phyloP scores from a whole-genome alignment of 2,329 filamentous ascomycete genomes.

The Diaporthe helianthi region DNA sequence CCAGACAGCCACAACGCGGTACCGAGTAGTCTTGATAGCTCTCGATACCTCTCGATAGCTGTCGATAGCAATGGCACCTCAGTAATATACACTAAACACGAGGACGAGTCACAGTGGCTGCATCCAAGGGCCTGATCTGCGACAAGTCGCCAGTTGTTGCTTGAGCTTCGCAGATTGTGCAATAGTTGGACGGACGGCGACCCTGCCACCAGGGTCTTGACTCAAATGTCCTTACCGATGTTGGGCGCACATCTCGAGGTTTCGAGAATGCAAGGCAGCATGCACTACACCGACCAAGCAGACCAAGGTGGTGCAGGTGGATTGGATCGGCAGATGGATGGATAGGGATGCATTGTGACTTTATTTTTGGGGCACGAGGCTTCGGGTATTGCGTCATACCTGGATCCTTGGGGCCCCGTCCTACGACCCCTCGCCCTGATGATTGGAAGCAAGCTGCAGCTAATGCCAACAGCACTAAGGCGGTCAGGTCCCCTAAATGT shows the following conservation, averaged over 20 bases:
- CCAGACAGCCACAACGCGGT: background rate
- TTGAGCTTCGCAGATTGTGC: constrained; percentile 2
- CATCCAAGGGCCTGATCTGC: constrained; percentile 9
- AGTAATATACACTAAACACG: background rate
- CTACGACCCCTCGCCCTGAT: background rate
- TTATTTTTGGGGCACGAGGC: constrained; percentile 24
- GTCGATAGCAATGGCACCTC: too few relatives aligned
- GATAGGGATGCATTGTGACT: constrained; percentile 16
- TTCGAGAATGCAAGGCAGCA: background rate
- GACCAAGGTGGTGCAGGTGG: background rate
- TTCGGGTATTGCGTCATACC: constrained; percentile 20
- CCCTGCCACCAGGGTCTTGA: background rate
- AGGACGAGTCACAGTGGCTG: constrained; percentile 7
- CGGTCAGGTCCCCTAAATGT: background rate
- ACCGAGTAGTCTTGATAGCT: background rate
- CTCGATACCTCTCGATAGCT: too few relatives aligned
- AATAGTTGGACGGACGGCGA: background rate
- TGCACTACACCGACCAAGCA: background rate
- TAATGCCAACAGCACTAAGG: constrained; percentile 9
- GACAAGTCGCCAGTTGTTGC: constrained; percentile 12
- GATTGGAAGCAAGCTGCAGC: constrained; percentile 15
- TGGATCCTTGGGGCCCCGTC: constrained; percentile 13
- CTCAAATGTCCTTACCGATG: background rate
- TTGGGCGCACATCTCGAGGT: background rate
- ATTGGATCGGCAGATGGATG: background rate